Percentiles rank a stretch among this genome's conserved stretches.
phyloP scores from a whole-genome alignment of 768 basidiomycete genomes.

The Lactarius akahatsu region DNA sequence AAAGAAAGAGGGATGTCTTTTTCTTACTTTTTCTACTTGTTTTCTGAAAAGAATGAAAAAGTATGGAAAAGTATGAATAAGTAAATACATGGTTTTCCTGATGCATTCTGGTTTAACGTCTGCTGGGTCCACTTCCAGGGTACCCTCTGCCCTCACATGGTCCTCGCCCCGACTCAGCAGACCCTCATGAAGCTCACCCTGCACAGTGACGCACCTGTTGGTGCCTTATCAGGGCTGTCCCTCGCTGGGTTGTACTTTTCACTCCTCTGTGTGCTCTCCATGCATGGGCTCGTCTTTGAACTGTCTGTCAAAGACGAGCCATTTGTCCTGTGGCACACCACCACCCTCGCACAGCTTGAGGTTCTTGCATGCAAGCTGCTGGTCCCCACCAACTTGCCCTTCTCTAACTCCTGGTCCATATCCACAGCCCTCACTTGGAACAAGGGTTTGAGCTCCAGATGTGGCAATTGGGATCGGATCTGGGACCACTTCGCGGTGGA shows the following conservation, averaged over 20 bases:
- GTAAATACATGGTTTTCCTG: no score
- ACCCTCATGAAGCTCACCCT: slow-evolving; percentile 4
- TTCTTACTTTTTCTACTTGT: no score
- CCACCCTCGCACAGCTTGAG: neutral
- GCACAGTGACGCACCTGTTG: neutral
- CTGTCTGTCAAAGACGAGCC: neutral
- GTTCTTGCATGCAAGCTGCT: neutral
- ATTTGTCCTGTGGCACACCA: neutral
- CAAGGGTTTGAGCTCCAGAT: neutral
- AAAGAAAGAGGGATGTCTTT: no score
- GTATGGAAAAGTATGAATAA: no score
- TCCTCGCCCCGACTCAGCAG: neutral
- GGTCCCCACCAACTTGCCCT: no score
- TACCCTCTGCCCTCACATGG: neutral
- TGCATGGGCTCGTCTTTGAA: neutral
- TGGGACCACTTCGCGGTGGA: neutral
- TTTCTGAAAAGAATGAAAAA: no score
- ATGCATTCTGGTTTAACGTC: no score
- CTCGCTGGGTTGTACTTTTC: neutral
- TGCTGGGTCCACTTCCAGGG: neutral
- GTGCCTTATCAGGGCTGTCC: neutral
- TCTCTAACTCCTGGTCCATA: neutral
- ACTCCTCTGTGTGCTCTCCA: neutral
- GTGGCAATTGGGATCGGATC: neutral
- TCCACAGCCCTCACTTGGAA: no score